Conservation (phyloP, 1,284 basidiomycete species). For the Sanguinoderma infundibulare region DNA sequence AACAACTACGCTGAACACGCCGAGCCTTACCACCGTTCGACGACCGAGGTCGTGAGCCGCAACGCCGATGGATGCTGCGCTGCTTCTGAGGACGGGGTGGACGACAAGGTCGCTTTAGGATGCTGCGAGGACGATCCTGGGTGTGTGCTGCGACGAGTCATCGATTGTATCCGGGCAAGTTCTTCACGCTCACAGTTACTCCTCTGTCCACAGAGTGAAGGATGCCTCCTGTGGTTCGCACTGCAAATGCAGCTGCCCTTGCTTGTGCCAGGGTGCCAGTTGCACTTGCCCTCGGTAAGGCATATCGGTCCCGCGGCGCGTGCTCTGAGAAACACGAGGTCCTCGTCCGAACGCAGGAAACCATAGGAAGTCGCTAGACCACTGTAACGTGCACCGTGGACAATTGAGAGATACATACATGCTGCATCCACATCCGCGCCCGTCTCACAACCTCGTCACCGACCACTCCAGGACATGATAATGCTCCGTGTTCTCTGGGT, state of each 20-base stretch:
- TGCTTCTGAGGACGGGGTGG: background rate
- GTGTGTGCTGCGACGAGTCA: background rate
- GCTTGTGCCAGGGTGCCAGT: background rate
- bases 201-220: too few relatives aligned
- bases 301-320: too few relatives aligned
- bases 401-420: too few relatives aligned
- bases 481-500: conserved; percentile 11
- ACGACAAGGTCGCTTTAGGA: background rate
- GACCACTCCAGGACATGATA: conserved; percentile 30
- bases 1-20: too few relatives aligned
- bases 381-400: too few relatives aligned
- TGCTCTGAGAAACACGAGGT: too few relatives aligned
- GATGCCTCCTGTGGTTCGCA: background rate
- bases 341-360: too few relatives aligned
- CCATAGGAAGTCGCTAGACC: too few relatives aligned
- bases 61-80: background rate
- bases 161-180: too few relatives aligned
- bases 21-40: too few relatives aligned
- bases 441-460: conserved; percentile 1
- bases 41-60: background rate
- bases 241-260: background rate
- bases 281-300: too few relatives aligned
- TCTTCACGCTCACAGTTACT: too few relatives aligned
- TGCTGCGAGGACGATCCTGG: background rate
- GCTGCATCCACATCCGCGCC: background rate